Evolutionary conservation across 1,284 basidiomycete species (phyloP), one percentile per base, ranked within the genome.

Genomic region (Ceratobasidium sp.): DNA sequence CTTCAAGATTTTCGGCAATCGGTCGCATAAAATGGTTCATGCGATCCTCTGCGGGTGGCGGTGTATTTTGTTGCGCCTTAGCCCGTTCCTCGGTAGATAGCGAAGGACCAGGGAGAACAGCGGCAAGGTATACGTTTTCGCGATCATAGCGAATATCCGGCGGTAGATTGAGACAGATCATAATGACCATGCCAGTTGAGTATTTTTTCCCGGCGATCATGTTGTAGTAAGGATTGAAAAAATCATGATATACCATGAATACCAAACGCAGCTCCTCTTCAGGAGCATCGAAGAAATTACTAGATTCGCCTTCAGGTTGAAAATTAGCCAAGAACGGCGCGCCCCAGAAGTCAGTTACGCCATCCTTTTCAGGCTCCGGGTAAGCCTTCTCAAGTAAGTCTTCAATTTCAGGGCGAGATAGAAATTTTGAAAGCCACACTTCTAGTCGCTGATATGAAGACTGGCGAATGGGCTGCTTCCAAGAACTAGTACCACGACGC

Each of bases 151-250:
- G 83, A n/a, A 85, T 42, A 2, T 80, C 50, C 0, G 80, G 81
- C 4, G 86, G 86, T 23, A 87, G 82, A 78, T 85, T 86, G 20
- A 85, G 78, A 66, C 85, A 86, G 0, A 83, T 81, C 75, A 88
- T 78, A 0, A 80, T 81, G 0, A 88, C 84, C 0, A 81, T 80
- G 0, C 86, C 85, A 42, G 84, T 71, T 3, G 84, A 85, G 0
- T 77, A 75, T 5, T 81, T 81, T 62, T 84, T 84, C 2, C 85
- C 83, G n/a, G 82, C 78, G 23, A 54, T 70, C 64, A 83, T 85
- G 26, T 33, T 61, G 13, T 5, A 5, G 6, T 26, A 61, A 7
- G 38, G 26, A 6, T 28, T 28, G 15, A 88, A 87, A 74, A 33
- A 33, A 33, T 88, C 84, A 3, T 85, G 61, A 48, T 79, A 82